phyloP scores from a whole-genome alignment of 768 basidiomycete species.

The Phlebiopsis flavidoalba region DNA sequence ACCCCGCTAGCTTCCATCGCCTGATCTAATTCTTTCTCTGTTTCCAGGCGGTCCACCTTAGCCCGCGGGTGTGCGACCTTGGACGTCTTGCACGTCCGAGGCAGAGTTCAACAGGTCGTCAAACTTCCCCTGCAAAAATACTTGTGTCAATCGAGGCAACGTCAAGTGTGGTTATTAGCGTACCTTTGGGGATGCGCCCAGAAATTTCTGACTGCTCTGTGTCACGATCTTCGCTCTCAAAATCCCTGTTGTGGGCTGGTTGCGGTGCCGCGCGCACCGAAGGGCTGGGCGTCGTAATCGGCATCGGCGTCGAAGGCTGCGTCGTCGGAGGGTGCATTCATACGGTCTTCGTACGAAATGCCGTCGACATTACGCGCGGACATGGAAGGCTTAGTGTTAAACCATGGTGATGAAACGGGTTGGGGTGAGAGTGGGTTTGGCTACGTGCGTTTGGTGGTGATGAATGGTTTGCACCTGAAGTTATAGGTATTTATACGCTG shows the following conservation, averaged over 20 bases:
- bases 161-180: background rate
- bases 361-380: slow-evolving; percentile 5
- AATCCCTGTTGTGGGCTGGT: slow-evolving; percentile 18
- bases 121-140: slow-evolving; percentile 20
- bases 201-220: slow-evolving; percentile 17
- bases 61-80: slow-evolving; percentile 19
- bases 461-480: background rate
- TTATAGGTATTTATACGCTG: background rate
- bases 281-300: slow-evolving; percentile 11
- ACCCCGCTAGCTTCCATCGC: slow-evolving; percentile 13
- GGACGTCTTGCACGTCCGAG: slow-evolving; percentile 13
- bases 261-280: slow-evolving; percentile 22
- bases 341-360: slow-evolving; percentile 19
- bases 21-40: slow-evolving; percentile 21
- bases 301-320: slow-evolving; percentile 15
- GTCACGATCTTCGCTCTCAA: slow-evolving; percentile 17
- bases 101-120: slow-evolving; percentile 17
- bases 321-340: slow-evolving; percentile 17
- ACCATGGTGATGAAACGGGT: too few relatives aligned
- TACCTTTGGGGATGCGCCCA: slow-evolving; percentile 17
- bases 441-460: too few relatives aligned
- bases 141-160: too few relatives aligned
- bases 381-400: too few relatives aligned
- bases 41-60: slow-evolving; percentile 20
- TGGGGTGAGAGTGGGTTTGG: too few relatives aligned